A percentile compares a stretch with the other conserved stretches of the same genome.
phyloP scores from a whole-genome alignment of 2,329 filamentous ascomycete species.

The Fusarium clavum region DNA sequence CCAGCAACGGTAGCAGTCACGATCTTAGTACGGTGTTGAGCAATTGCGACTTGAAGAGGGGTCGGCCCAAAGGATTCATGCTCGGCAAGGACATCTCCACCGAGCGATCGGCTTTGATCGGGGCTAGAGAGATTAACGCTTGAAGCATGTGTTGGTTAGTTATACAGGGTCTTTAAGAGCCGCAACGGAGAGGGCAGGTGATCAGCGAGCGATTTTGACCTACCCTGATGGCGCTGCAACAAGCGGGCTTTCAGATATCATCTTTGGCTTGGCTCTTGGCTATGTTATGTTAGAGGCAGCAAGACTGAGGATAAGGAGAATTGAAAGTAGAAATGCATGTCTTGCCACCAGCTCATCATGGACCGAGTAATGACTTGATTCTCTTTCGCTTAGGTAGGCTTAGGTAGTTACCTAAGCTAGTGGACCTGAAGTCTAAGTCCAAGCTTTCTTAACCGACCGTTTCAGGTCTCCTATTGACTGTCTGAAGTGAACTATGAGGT shows the following conservation, averaged over 20 bases:
- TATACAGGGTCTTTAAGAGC: conserved; percentile 14
- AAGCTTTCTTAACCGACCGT: conserved; percentile 11
- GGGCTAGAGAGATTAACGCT: conserved; percentile 38
- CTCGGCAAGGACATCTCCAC: conserved; percentile 44
- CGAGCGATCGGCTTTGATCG: conserved; percentile 42
- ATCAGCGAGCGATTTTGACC: conserved; percentile 13
- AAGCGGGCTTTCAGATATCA: conserved; percentile 24
- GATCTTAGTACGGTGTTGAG: conserved; percentile 41
- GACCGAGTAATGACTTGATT: conserved; percentile 16
- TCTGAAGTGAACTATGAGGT: background rate
- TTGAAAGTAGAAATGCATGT: conserved; percentile 1
- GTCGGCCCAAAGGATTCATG: conserved; percentile 44
- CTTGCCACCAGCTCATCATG: conserved; percentile 21
- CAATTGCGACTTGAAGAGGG: conserved; percentile 44
- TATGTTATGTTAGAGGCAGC: background rate
- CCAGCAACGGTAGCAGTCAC: conserved; percentile 41
- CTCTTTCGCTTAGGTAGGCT: background rate
- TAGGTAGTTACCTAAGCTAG: conserved; percentile 38
- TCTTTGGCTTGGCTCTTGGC: background rate
- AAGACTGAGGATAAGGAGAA: background rate
- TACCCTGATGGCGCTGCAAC: conserved; percentile 29
- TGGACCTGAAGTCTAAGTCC: conserved; percentile 28
- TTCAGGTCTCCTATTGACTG: conserved; percentile 11
- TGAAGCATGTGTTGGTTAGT: conserved; percentile 36
- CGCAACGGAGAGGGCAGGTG: conserved; percentile 3